Evolutionary conservation across 2,329 filamentous ascomycete genomes (phyloP).

Genomic region (Microdochium bolleyi): DNA sequence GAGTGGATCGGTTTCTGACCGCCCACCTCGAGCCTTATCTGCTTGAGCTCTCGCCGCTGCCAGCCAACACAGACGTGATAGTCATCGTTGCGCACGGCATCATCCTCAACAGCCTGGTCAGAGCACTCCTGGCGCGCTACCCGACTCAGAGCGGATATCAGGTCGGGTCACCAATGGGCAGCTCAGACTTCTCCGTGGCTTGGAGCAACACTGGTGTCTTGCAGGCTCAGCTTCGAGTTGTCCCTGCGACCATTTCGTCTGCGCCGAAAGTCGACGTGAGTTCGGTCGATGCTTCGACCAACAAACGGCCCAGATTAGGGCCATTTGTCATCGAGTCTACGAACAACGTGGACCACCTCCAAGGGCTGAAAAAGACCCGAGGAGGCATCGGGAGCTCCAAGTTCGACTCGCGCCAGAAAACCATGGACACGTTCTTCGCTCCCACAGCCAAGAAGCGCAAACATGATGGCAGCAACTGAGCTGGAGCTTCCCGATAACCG

Average conservation of each 20-base stretch:
- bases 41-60: conserved; percentile 11
- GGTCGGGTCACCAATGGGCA: conserved; percentile 16
- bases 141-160: conserved; percentile 13
- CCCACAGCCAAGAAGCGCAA: conserved; percentile 40
- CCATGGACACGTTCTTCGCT: conserved; percentile 67
- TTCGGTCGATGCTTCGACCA: neutral
- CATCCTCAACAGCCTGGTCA: conserved; percentile 63
- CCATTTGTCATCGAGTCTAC: conserved; percentile 45
- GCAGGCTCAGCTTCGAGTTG: conserved; percentile 12
- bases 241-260: neutral
- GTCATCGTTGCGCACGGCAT: conserved; percentile 79
- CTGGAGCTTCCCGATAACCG: neutral
- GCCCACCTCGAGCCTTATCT: conserved; percentile 53
- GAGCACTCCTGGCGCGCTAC: conserved; percentile 50
- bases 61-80: conserved; percentile 30
- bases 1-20: conserved; percentile 60
- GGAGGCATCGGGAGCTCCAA: conserved; percentile 75
- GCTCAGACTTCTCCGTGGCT: conserved; percentile 4
- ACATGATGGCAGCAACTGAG: conserved; percentile 11
- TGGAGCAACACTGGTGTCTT: conserved; percentile 12
- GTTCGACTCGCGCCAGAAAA: conserved; percentile 69
- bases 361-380: conserved; percentile 66
- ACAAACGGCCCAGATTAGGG: conserved; percentile 22
- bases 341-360: conserved; percentile 66
- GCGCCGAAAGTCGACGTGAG: neutral